Conservation (phyloP, 2,329 filamentous ascomycete species). For the Fusarium sp. region DNA sequence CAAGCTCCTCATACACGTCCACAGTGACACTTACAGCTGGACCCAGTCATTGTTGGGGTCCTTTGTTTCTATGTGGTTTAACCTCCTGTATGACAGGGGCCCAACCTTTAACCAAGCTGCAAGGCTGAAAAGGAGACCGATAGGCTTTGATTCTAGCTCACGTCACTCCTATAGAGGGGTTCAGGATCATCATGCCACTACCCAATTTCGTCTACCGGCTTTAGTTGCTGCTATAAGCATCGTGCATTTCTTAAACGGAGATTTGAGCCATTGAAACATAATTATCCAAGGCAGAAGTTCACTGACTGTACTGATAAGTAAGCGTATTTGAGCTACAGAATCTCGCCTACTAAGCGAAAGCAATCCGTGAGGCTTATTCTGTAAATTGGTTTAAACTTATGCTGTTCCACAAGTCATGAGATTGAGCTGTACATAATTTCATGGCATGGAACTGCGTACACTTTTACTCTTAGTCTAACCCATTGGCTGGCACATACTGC, state of each 20-base stretch:
- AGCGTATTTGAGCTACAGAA: not conserved
- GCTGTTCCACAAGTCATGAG: not conserved
- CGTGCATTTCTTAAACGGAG: not conserved
- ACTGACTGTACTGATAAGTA: not conserved
- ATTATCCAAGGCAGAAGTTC: not conserved
- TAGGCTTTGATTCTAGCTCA: conserved; percentile 21
- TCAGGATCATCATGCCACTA: conserved; percentile 18
- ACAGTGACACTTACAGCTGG: conserved; percentile 20
- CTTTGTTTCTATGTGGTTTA: conserved; percentile 22
- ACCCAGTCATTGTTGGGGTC: conserved; percentile 18
- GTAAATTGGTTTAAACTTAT: not conserved
- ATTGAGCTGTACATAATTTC: not conserved
- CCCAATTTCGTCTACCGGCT: conserved; percentile 22
- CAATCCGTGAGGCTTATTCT: not conserved
- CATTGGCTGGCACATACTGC: conserved; percentile 52
- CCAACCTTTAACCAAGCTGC: conserved; percentile 17
- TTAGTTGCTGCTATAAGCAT: conserved; percentile 7
- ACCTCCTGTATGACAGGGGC: conserved; percentile 29
- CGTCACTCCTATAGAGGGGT: conserved; percentile 17
- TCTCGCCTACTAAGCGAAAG: not conserved
- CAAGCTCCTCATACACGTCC: conserved; percentile 24
- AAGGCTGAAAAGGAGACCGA: conserved; percentile 30
- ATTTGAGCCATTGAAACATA: not conserved
- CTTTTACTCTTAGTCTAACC: not conserved
- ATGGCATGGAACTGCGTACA: not conserved